phyloP scores from a whole-genome alignment of 1,139 yeast species.

The Yamadazyma atmosphaerica region DNA sequence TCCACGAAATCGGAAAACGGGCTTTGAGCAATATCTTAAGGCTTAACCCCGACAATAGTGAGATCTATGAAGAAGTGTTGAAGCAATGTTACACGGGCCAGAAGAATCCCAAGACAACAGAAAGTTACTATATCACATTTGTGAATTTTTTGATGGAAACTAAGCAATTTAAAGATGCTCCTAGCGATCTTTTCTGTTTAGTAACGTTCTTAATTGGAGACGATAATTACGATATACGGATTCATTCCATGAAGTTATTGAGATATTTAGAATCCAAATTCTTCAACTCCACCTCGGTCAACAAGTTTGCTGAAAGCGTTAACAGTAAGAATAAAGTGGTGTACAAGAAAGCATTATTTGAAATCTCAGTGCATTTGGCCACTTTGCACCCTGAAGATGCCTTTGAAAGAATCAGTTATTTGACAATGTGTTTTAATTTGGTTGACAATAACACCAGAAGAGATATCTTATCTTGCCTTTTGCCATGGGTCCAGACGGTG shows the following conservation, averaged over 20 bases:
- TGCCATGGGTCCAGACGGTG: slow-evolving; percentile 89
- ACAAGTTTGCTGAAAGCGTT: slow-evolving; percentile 59
- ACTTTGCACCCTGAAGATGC: slow-evolving; percentile 58
- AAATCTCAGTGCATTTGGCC: slow-evolving; percentile 58
- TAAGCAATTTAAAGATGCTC: slow-evolving; percentile 41
- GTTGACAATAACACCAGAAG: slow-evolving; percentile 60
- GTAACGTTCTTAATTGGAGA: slow-evolving; percentile 73
- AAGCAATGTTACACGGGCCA: slow-evolving; percentile 67
- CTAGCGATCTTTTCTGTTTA: slow-evolving; percentile 61
- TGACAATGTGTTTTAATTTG: slow-evolving; percentile 66
- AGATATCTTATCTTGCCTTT: slow-evolving; percentile 74
- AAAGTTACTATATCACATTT: slow-evolving; percentile 69
- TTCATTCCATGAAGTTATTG: slow-evolving; percentile 60
- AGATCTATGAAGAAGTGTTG: slow-evolving; percentile 62
- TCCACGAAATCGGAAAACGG: slow-evolving; percentile 64
- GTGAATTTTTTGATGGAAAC: slow-evolving; percentile 56
- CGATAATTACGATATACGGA: slow-evolving; percentile 57
- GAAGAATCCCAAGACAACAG: slow-evolving; percentile 51
- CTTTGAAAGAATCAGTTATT: slow-evolving; percentile 64
- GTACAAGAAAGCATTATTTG: slow-evolving; percentile 74
- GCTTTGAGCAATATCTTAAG: slow-evolving; percentile 70
- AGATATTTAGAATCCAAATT: slow-evolving; percentile 56
- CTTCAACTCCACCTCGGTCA: slow-evolving; percentile 42
- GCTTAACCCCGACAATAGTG: slow-evolving; percentile 56
- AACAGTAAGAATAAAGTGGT: slow-evolving; percentile 69